These are phyloP conservation scores for Podila verticillata DNA, from an alignment of 192 early-diverging fungal species.

Conservation along the genomic window DNA sequence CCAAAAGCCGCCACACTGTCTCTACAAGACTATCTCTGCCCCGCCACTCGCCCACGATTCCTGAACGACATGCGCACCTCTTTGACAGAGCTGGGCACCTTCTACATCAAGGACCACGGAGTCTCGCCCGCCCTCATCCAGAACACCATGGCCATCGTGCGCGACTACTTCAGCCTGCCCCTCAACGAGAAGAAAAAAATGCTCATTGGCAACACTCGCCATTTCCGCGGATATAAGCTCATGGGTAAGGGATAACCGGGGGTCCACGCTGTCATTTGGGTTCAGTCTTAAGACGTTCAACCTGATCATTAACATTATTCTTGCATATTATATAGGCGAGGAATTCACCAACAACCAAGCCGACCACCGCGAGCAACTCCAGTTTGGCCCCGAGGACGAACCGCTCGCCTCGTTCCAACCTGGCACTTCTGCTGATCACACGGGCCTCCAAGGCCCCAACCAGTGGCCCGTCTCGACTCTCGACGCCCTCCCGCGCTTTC, in stretches of 20 bases:
- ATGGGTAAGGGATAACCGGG: slow-evolving; percentile 43
- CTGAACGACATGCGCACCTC: slow-evolving; percentile 55
- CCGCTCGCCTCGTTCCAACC: slow-evolving; percentile 7
- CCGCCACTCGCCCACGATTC: slow-evolving; percentile 39
- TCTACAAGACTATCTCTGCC: slow-evolving; percentile 12
- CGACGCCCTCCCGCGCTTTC: slow-evolving; percentile 54
- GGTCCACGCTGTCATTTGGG: no score
- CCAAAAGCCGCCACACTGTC: slow-evolving; percentile 17
- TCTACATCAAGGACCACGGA: slow-evolving; percentile 63
- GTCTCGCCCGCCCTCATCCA: slow-evolving; percentile 19
- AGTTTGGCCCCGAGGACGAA: slow-evolving; percentile 60
- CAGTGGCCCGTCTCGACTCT: slow-evolving; percentile 62
- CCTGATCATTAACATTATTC: no score
- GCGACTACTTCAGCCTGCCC: slow-evolving; percentile 61
- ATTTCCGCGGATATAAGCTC: slow-evolving; percentile 66
- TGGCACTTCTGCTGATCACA: slow-evolving; percentile 46
- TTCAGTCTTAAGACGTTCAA: no score
- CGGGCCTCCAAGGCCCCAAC: slow-evolving; percentile 64
- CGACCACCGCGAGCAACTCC: slow-evolving; percentile 65
- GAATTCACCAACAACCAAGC: slow-evolving; percentile 40
- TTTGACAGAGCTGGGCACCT: slow-evolving; percentile 62
- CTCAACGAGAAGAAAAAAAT: slow-evolving; percentile 61
- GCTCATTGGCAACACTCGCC: slow-evolving; percentile 63
- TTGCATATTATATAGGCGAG: slow-evolving; percentile 17
- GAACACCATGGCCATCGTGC: slow-evolving; percentile 38